These are phyloP conservation scores for Hsuehochloa calcarea DNA, from an alignment of 176 grass and related monocot genomes.

Conservation along the genomic window DNA sequence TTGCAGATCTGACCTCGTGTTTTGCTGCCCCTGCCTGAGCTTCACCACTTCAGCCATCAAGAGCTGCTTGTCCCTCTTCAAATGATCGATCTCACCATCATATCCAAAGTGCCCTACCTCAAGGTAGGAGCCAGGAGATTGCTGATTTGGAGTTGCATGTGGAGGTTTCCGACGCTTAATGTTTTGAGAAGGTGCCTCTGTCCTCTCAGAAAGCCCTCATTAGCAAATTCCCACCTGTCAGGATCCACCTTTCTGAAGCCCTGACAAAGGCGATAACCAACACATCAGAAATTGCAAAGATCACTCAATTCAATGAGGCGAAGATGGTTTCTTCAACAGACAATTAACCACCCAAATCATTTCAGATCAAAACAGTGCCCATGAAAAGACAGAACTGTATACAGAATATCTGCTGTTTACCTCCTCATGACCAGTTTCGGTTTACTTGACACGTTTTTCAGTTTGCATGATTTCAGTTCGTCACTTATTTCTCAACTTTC, in stretches of 20 bases:
- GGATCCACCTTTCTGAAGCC: conserved; percentile 97
- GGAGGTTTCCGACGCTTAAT: conserved; percentile 80
- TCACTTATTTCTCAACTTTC: conserved; percentile 44
- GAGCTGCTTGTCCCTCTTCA: conserved; percentile 83
- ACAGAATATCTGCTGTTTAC: conserved; percentile 41
- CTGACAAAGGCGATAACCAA: conserved; percentile 42
- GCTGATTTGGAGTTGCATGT: conserved; percentile 46
- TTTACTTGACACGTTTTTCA: conserved; percentile 46
- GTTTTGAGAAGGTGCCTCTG: conserved; percentile 77
- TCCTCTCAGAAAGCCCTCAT: conserved; percentile 83
- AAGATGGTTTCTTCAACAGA: conserved; percentile 3
- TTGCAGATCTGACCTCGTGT: conserved; percentile 63
- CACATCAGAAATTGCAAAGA: conserved; percentile 25
- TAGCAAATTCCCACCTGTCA: conserved; percentile 96
- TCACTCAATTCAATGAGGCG: background rate
- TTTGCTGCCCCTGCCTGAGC: conserved; percentile 91
- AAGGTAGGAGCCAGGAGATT: conserved; percentile 68
- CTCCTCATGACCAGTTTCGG: conserved; percentile 42
- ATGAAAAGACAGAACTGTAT: background rate
- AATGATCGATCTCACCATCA: conserved; percentile 62
- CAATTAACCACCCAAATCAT: conserved; percentile 6
- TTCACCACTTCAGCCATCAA: conserved; percentile 84
- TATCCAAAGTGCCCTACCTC: conserved; percentile 85
- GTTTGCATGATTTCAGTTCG: conserved; percentile 36
- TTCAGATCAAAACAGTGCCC: background rate